Evolutionary conservation across 2,329 filamentous ascomycete genomes (phyloP), one percentile per base, ranked within the genome.

Genomic region (Talaromyces sp.): DNA sequence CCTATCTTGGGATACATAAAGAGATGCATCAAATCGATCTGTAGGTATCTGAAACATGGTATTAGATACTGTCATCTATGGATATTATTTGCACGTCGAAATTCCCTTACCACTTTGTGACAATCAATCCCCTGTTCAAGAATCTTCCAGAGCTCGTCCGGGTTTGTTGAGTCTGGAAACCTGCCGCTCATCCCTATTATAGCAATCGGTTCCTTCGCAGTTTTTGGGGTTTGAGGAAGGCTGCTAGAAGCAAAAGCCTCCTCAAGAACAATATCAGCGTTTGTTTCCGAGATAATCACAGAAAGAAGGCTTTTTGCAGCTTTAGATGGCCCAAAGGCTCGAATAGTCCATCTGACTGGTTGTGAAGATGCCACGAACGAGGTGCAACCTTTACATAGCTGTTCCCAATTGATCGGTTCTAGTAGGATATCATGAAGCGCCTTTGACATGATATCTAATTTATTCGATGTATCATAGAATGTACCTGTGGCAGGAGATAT

Each of bases 101-200:
- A 62, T 78, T 73, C 43, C 43, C 19, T 47, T 47, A 47, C 43
- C 59, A 35, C 31, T 54, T 62, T 62, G 16, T 62, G 60, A 22
- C 47, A 45, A 62, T 62, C 60, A 33, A 62, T 45, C 19, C 60
- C 45, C 60, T 43, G 24, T 27, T 39, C 31, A 52, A 92, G 83
- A 5, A 92, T 80, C 66, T 90, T 86, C 78, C 77, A 79, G 66
- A 79, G 74, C 41, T 69, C 68, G 24, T 76, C 71, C 24, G 66
- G 59, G 58, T 45, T 50, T 4, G 39, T 19, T 13, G 89, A 88
- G 70, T 89, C 86, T 3, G 90, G 90, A 75, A 91, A 91, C 58
- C 90, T 85, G 62, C 45, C 45, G 9, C 22, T 27, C 45, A 49
- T 49, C 22, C 45, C 45, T 14, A 49, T 27, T 24, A 49, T 49